phyloP scores from a whole-genome alignment of 768 basidiomycete genomes.

The Lyophyllum shimeji region DNA sequence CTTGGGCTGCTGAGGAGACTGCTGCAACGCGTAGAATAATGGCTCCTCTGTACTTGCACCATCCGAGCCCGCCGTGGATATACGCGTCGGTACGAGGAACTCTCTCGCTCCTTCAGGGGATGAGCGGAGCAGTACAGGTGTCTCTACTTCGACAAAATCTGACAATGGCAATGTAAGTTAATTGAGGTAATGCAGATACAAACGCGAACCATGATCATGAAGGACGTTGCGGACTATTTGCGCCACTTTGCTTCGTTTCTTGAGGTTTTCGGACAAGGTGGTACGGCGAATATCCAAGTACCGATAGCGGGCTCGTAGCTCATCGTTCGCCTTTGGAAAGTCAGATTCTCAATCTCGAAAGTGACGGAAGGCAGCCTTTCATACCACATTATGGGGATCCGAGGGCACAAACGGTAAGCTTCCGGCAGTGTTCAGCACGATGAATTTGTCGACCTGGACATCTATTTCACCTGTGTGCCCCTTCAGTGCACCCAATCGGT shows the following conservation, averaged over 20 bases:
- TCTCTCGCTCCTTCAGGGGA: constrained; percentile 95
- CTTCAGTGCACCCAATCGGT: constrained; percentile 31
- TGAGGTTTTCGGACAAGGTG: constrained; percentile 73
- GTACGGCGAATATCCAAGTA: constrained; percentile 86
- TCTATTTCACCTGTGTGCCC: constrained; percentile 75
- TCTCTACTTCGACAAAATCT: constrained; percentile 95
- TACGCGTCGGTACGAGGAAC: constrained; percentile 84
- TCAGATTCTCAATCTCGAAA: constrained; percentile 7
- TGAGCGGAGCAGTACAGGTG: constrained; percentile 86
- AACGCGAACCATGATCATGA: constrained; percentile 60
- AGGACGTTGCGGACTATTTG: constrained; percentile 73
- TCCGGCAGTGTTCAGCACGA: constrained; percentile 78
- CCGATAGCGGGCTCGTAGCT: constrained; percentile 80
- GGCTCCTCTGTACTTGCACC: constrained; percentile 24
- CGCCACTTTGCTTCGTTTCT: constrained; percentile 79
- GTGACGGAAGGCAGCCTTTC: constrained; percentile 25
- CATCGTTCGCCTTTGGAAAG: constrained; percentile 72
- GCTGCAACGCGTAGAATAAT: constrained; percentile 85
- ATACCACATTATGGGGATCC: constrained; percentile 70
- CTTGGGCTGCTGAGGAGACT: constrained; percentile 96
- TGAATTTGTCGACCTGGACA: constrained; percentile 67
- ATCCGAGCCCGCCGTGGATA: constrained; percentile 29
- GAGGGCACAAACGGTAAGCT: constrained; percentile 86
- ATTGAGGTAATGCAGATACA: constrained; percentile 7
- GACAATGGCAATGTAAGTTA: constrained; percentile 11